Evolutionary conservation across 805 yeast genomes (phyloP).

Genomic region (Kluyveromyces aestuarii): DNA sequence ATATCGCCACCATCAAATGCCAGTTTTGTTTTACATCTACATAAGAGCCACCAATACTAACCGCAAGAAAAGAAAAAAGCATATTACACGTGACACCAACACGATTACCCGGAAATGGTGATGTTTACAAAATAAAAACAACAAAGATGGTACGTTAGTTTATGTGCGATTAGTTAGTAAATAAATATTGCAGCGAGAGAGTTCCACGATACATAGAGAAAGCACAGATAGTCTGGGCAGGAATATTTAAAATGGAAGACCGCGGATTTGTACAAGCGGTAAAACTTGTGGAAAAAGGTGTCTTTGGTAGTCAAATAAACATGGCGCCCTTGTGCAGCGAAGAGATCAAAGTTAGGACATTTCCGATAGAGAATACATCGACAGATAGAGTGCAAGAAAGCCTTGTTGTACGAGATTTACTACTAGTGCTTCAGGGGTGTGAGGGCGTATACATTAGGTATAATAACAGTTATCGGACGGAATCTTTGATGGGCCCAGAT

Average conservation of each 20-base stretch:
- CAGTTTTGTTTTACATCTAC: too few species aligned
- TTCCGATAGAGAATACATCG: slow-evolving; percentile 38
- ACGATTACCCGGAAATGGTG: neutral
- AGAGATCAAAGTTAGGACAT: slow-evolving; percentile 31
- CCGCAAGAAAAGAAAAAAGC: neutral
- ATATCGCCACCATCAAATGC: too few species aligned
- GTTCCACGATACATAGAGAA: neutral
- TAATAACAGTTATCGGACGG: slow-evolving; percentile 40
- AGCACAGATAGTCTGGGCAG: neutral
- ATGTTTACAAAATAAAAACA: neutral
- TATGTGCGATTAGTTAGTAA: too few species aligned
- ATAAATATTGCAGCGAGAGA: too few species aligned
- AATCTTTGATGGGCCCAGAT: slow-evolving; percentile 42
- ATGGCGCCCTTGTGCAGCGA: slow-evolving; percentile 28
- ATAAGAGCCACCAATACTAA: too few species aligned
- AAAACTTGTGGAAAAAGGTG: slow-evolving; percentile 11
- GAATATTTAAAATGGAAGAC: neutral
- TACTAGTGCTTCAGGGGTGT: slow-evolving; percentile 56
- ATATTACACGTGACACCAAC: neutral
- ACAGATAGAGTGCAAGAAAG: slow-evolving; percentile 61
- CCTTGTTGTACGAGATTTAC: slow-evolving; percentile 57
- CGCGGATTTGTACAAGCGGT: neutral
- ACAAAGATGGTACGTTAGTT: neutral
- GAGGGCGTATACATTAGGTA: slow-evolving; percentile 75
- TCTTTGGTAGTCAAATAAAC: slow-evolving; percentile 25